phyloP scores from a whole-genome alignment of 805 yeast species.

The Henningerozyma blattae region DNA sequence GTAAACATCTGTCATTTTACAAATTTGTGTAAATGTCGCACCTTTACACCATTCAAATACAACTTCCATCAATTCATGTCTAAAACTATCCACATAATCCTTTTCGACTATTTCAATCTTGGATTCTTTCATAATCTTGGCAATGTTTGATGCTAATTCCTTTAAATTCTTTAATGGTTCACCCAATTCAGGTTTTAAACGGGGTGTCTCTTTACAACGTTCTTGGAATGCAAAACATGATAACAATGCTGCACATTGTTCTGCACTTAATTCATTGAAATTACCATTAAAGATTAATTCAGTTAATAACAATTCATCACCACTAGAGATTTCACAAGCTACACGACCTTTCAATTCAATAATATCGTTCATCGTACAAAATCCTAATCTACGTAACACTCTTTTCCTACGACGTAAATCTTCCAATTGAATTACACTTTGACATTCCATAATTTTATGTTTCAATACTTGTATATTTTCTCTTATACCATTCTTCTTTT shows the following conservation, averaged over 20 bases:
- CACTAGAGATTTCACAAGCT: conserved; percentile 91
- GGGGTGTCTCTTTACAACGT: conserved; percentile 77
- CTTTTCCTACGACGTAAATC: conserved; percentile 88
- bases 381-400: conserved; percentile 83
- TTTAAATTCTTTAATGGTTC: conserved; percentile 83
- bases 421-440: conserved; percentile 86
- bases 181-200: conserved; percentile 78
- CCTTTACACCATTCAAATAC: conserved; percentile 96
- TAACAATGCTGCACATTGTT: conserved; percentile 82
- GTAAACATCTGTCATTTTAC: conserved; percentile 97
- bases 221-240: conserved; percentile 98
- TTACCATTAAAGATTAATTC: conserved; percentile 93
- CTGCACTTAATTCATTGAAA: conserved; percentile 76
- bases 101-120: conserved; percentile 84
- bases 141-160: conserved; percentile 84
- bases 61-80: conserved; percentile 93
- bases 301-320: conserved; percentile 71
- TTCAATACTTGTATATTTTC: conserved; percentile 46
- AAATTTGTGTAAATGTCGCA: conserved; percentile 88
- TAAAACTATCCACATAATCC: conserved; percentile 84
- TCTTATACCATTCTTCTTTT: conserved; percentile 49
- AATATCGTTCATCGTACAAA: conserved; percentile 75
- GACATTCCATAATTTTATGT: conserved; percentile 66
- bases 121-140: conserved; percentile 79
- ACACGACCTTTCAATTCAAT: conserved; percentile 96